Evolutionary conservation across 2,329 filamentous ascomycete species (phyloP).

Genomic region (Xylaria sp.): DNA sequence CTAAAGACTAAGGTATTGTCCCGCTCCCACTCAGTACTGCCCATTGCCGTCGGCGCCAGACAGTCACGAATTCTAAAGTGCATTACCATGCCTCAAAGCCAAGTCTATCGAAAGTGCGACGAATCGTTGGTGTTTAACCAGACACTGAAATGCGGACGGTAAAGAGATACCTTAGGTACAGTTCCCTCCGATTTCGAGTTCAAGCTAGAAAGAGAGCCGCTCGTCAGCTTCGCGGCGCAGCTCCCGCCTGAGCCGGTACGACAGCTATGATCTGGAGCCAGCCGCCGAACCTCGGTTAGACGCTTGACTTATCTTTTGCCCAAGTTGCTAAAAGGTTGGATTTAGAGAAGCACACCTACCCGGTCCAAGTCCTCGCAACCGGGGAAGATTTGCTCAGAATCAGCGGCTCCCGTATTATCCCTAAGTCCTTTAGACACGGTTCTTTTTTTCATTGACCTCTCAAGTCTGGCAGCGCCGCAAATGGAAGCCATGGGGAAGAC

Average conservation of each 20-base stretch:
- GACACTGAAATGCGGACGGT: too few species aligned
- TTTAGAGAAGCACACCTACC: constrained; percentile 38
- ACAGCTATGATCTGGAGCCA: constrained; percentile 43
- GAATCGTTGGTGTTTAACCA: background rate
- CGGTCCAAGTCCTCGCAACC: constrained; percentile 32
- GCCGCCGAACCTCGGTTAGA: constrained; percentile 41
- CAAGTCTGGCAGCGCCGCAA: constrained; percentile 40
- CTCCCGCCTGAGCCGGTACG: constrained; percentile 41
- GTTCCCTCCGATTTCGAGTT: too few species aligned
- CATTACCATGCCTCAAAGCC: too few species aligned
- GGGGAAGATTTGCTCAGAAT: constrained; percentile 41
- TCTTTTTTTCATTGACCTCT: constrained; percentile 25
- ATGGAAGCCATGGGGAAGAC: constrained; percentile 36
- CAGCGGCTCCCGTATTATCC: constrained; percentile 25
- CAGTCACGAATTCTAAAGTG: background rate
- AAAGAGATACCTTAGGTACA: too few species aligned
- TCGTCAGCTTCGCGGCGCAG: constrained; percentile 39
- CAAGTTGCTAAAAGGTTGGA: constrained; percentile 37
- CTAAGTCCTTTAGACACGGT: constrained; percentile 29
- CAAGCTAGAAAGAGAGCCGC: too few species aligned
- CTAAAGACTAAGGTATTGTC: too few species aligned
- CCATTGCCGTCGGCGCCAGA: background rate
- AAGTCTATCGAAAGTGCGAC: background rate
- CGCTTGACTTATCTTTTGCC: constrained; percentile 36
- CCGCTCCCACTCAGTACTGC: too few species aligned